phyloP scores from a whole-genome alignment of 1,284 basidiomycete genomes.

The Phylloporus sp. region DNA sequence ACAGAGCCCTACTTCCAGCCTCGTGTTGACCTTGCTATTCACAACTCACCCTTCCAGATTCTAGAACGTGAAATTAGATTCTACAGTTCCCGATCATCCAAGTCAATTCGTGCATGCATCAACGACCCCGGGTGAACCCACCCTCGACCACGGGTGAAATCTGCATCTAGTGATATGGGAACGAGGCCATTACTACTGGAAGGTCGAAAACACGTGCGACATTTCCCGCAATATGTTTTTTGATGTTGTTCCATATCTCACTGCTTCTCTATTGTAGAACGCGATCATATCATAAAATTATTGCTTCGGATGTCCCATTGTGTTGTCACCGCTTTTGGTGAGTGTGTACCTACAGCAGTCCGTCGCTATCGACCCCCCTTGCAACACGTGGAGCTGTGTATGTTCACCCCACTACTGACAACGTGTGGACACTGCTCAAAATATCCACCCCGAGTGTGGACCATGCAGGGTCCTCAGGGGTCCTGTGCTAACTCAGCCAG shows the following conservation, averaged over 20 bases:
- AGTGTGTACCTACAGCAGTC: slow-evolving; percentile 3
- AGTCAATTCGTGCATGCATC: slow-evolving; percentile 19
- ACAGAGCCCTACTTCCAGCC: slow-evolving; percentile 30
- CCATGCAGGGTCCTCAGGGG: slow-evolving; percentile 26
- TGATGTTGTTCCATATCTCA: slow-evolving; percentile 1
- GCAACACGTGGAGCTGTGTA: slow-evolving; percentile 23
- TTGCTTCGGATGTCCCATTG: background rate
- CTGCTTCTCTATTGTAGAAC: slow-evolving; percentile 4
- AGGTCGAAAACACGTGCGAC: slow-evolving; percentile 2
- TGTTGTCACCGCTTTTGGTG: slow-evolving; percentile 1
- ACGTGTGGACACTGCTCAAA: slow-evolving; percentile 19
- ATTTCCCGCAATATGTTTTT: background rate
- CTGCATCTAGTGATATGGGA: slow-evolving; percentile 2
- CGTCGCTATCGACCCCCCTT: slow-evolving; percentile 9
- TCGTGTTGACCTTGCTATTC: slow-evolving; percentile 35
- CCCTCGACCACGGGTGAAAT: slow-evolving; percentile 6
- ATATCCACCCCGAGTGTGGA: slow-evolving; percentile 8
- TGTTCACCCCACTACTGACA: slow-evolving; percentile 6
- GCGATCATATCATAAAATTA: background rate
- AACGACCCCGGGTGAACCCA: slow-evolving; percentile 24
- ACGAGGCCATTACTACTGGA: background rate
- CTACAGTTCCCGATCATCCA: slow-evolving; percentile 28
- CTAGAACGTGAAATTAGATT: slow-evolving; percentile 29
- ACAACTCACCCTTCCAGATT: slow-evolving; percentile 27
- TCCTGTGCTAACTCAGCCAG: slow-evolving; percentile 14